A percentile compares a stretch with the other conserved stretches of the same genome.
phyloP scores from a whole-genome alignment of 495 filamentous ascomycete genomes.

The Melanomma pulvis-pyrius region DNA sequence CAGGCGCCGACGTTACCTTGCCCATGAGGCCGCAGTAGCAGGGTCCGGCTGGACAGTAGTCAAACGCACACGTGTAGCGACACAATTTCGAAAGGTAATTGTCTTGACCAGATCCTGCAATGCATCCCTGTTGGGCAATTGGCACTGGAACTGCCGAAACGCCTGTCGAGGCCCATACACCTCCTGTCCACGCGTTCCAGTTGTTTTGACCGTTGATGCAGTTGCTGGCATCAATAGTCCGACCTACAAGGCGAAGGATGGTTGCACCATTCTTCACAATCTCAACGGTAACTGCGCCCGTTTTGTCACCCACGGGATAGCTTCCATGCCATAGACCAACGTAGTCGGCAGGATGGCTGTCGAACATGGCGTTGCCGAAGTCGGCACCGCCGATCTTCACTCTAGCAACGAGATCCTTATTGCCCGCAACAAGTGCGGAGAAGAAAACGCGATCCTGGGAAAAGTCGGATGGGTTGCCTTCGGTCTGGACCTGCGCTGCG shows the following conservation, averaged over 20 bases:
- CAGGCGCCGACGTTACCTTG: background rate
- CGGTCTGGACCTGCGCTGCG: background rate
- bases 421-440: background rate
- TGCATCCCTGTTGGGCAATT: background rate
- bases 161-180: background rate
- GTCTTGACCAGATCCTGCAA: background rate
- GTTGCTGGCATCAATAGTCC: background rate
- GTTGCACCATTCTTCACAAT: background rate
- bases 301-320: background rate
- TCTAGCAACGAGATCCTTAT: background rate
- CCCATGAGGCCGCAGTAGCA: background rate
- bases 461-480: background rate
- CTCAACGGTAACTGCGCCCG: background rate
- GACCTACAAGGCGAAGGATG: background rate
- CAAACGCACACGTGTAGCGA: background rate
- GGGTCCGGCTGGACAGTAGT: background rate
- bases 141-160: background rate
- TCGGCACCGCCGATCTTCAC: background rate
- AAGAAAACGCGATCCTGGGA: background rate
- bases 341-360: background rate
- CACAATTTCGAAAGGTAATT: background rate
- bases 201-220: background rate
- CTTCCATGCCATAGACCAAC: background rate
- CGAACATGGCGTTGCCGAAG: background rate
- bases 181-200: conserved; percentile 1